phyloP scores from a whole-genome alignment of 345 rosid species.

The Physaria fendleri region DNA sequence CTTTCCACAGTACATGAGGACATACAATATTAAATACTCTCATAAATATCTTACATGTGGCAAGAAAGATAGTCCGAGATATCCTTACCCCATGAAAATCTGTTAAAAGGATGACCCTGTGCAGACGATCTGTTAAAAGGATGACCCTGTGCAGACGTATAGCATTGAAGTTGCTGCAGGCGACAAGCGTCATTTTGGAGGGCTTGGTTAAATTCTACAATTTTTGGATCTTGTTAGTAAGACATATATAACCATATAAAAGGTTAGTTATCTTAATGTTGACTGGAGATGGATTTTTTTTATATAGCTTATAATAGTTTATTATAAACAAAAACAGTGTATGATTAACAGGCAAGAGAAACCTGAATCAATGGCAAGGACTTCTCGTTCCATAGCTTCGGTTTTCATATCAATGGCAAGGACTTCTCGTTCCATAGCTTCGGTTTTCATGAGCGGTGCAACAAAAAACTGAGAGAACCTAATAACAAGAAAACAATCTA shows the following conservation, averaged over 20 bases:
- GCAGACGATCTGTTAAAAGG: too few relatives aligned
- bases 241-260: not conserved
- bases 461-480: conserved; percentile 98
- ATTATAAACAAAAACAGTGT: not conserved
- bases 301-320: too few relatives aligned
- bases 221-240: conserved; percentile 11
- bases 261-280: not conserved
- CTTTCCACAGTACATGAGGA: conserved; percentile 41
- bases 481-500: conserved; percentile 25
- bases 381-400: conserved; percentile 96
- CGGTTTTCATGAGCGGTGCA: conserved; percentile 90
- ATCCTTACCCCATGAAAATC: conserved; percentile 84
- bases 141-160: conserved; percentile 62
- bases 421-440: conserved; percentile 94
- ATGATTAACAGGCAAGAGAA: conserved; percentile 10
- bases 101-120: too few relatives aligned
- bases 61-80: conserved; percentile 11
- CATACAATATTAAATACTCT: conserved; percentile 4
- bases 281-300: not conserved
- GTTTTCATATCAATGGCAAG: conserved; percentile 91
- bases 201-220: conserved; percentile 86
- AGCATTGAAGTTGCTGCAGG: conserved; percentile 91
- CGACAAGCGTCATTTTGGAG: conserved; percentile 89
- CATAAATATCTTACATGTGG: conserved; percentile 15
- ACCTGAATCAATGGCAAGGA: conserved; percentile 99